Conservation (phyloP, 2,329 filamentous ascomycete genomes). For the Shiraia bambusicola region DNA sequence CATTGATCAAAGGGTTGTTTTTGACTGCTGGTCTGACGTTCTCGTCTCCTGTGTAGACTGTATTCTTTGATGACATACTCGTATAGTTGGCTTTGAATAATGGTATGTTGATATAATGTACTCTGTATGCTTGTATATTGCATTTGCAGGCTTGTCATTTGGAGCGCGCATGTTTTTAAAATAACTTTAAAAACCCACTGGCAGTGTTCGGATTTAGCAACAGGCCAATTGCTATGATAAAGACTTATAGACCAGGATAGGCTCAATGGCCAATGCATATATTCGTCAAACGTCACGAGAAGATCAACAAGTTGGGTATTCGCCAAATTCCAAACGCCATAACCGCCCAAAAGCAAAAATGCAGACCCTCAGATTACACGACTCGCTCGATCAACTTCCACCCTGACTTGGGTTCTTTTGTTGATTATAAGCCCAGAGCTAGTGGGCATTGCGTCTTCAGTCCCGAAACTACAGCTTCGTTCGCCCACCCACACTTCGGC, state of each 20-base stretch:
- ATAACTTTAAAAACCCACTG: no score
- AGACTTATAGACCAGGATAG: no score
- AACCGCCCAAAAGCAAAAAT: background rate
- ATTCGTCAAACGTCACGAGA: background rate
- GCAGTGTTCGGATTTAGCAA: no score
- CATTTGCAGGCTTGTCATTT: no score
- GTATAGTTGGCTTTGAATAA: no score
- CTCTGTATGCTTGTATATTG: no score
- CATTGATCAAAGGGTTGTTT: no score
- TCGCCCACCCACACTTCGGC: constrained; percentile 26
- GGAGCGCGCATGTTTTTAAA: background rate
- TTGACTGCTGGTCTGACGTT: no score
- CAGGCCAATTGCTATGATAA: no score
- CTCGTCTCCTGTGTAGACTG: no score
- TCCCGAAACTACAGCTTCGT: constrained; percentile 13
- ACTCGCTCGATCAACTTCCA: constrained; percentile 30
- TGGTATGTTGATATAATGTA: no score
- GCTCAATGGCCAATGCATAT: background rate
- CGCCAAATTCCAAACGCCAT: background rate
- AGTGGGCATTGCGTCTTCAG: constrained; percentile 16
- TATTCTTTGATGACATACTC: no score
- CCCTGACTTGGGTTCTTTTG: constrained; percentile 34
- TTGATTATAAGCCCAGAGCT: constrained; percentile 28
- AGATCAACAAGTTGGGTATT: constrained; percentile 7
- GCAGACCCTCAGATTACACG: constrained; percentile 3